These are phyloP conservation scores for Vitis hybrid DNA, from an alignment of 177 flowering plant genomes.

Conservation along the genomic window DNA sequence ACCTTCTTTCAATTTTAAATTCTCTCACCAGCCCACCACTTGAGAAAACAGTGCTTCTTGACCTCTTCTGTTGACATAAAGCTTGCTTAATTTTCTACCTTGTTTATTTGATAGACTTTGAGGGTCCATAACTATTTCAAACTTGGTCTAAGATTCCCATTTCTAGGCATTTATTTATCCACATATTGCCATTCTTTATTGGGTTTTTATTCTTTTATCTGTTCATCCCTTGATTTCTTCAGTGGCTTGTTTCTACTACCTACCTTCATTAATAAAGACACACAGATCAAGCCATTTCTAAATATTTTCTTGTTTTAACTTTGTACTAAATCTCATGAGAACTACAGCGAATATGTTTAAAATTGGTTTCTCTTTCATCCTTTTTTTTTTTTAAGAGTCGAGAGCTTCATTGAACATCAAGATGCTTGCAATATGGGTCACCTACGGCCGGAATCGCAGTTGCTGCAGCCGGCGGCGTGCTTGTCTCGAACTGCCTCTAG, in stretches of 20 bases:
- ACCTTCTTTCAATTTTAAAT: background rate
- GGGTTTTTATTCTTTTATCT: background rate
- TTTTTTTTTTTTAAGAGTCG: constrained; percentile 45
- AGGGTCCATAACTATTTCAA: constrained; percentile 1
- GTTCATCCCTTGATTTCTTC: constrained; percentile 1
- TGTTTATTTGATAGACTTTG: constrained; percentile 1
- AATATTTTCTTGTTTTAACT: background rate
- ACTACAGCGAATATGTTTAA: too few species aligned
- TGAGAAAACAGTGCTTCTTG: background rate
- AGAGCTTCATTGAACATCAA: constrained; percentile 84
- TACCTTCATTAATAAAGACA: constrained; percentile 9
- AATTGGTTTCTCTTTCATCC: too few species aligned
- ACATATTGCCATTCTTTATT: background rate
- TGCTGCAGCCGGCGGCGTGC: constrained; percentile 47
- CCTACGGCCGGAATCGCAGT: constrained; percentile 37
- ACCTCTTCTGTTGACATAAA: background rate
- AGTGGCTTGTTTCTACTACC: constrained; percentile 5
- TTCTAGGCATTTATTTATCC: background rate
- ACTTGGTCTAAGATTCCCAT: constrained; percentile 1
- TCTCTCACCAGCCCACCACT: background rate
- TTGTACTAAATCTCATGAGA: background rate
- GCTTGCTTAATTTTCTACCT: background rate
- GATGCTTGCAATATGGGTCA: constrained; percentile 59
- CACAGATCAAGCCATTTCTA: background rate
- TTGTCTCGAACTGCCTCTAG: constrained; percentile 68